Conservation (phyloP, 768 basidiomycete genomes). For the Lactifluus rugatus region DNA sequence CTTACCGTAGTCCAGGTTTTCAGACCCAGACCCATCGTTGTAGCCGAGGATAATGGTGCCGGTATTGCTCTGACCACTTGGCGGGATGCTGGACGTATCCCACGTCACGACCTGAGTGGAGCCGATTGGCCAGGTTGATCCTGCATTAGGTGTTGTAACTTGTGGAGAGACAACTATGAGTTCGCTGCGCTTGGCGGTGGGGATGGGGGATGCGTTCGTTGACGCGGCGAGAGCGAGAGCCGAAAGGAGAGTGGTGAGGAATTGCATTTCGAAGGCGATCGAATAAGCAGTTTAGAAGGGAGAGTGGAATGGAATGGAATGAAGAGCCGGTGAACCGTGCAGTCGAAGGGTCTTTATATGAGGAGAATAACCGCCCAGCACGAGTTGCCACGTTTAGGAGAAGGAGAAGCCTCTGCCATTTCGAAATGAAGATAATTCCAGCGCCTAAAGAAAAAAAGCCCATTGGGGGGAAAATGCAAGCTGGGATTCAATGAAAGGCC, state of each 20-base stretch:
- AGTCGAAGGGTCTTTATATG: neutral
- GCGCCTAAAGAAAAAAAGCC: neutral
- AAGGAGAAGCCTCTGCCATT: too few relatives aligned
- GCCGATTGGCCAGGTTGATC: neutral
- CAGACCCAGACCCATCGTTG: neutral
- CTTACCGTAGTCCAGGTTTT: slow-evolving; percentile 8
- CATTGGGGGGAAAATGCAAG: neutral
- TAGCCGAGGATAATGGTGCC: slow-evolving; percentile 10
- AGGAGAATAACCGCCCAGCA: neutral
- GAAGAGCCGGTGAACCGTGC: neutral
- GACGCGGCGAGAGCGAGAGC: slow-evolving; percentile 5
- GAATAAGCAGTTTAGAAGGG: neutral
- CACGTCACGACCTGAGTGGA: slow-evolving; percentile 1
- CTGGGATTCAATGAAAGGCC: neutral
- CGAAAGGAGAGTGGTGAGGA: slow-evolving; percentile 7
- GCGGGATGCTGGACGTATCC: neutral
- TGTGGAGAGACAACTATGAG: neutral
- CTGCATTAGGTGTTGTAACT: neutral
- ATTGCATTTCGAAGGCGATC: neutral
- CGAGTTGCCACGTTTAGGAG: neutral
- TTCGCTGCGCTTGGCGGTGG: neutral
- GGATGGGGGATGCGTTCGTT: neutral
- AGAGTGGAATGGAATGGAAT: neutral
- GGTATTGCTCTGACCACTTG: neutral
- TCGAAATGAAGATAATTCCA: neutral